phyloP scores from a whole-genome alignment of 2,329 filamentous ascomycete genomes.

The Fusarium chlamydosporum region DNA sequence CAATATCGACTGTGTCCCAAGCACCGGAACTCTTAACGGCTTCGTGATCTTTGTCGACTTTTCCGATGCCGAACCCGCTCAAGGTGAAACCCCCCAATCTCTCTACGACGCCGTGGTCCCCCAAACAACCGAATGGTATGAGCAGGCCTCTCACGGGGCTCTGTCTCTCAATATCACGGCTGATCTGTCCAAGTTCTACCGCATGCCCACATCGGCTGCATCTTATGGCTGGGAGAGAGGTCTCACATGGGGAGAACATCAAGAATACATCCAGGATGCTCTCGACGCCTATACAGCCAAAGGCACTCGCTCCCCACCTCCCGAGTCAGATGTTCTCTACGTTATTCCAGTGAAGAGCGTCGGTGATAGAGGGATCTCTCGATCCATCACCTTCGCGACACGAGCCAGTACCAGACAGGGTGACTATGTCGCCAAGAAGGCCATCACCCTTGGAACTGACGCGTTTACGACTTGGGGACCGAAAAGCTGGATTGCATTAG shows the following conservation, averaged over 20 bases:
- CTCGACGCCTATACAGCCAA: constrained; percentile 34
- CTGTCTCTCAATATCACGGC: constrained; percentile 46
- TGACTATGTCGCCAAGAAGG: constrained; percentile 40
- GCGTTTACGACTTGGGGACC: constrained; percentile 51
- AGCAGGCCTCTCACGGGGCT: constrained; percentile 47
- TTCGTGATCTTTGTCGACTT: constrained; percentile 59
- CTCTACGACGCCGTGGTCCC: constrained; percentile 43
- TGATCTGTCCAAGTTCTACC: constrained; percentile 45
- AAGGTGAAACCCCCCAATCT: constrained; percentile 46
- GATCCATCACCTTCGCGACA: constrained; percentile 21
- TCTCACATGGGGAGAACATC: constrained; percentile 23
- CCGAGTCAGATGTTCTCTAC: constrained; percentile 38
- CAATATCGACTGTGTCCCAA: constrained; percentile 52
- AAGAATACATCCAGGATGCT: constrained; percentile 39
- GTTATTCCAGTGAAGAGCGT: constrained; percentile 32
- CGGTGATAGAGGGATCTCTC: constrained; percentile 8
- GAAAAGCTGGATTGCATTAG: constrained; percentile 49
- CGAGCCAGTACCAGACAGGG: constrained; percentile 1
- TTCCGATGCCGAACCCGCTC: constrained; percentile 44
- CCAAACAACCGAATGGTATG: constrained; percentile 41
- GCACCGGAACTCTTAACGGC: constrained; percentile 51
- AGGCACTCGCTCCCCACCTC: constrained; percentile 17
- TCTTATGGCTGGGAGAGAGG: constrained; percentile 47
- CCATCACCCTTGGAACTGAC: constrained; percentile 54
- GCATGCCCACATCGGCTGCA: constrained; percentile 49